Conservation (phyloP, 2,329 filamentous ascomycete genomes). For the Penicillium sp. region DNA sequence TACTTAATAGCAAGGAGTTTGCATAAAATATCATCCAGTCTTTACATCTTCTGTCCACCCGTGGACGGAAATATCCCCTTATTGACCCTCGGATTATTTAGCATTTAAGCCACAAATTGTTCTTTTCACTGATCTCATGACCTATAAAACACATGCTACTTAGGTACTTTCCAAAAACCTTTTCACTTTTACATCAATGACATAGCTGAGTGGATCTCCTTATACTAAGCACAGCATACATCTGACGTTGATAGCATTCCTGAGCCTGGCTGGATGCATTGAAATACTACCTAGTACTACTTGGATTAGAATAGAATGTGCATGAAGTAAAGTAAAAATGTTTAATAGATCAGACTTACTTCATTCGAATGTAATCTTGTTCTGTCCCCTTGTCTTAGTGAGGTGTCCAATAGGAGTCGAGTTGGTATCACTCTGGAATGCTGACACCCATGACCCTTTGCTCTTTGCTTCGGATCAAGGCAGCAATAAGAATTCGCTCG, state of each 20-base stretch:
- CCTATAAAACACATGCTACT: not conserved
- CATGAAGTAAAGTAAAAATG: not conserved
- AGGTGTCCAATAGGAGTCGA: not conserved
- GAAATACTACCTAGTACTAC: no score
- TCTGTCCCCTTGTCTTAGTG: not conserved
- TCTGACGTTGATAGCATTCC: slow-evolving; percentile 10
- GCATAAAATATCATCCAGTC: not conserved
- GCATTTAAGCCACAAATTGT: slow-evolving; percentile 10
- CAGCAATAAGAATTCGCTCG: not conserved
- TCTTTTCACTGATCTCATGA: slow-evolving; percentile 1
- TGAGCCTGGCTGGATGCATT: not conserved
- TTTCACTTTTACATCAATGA: slow-evolving; percentile 1
- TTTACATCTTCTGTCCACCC: not conserved
- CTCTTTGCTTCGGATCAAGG: not conserved
- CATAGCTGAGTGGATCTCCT: slow-evolving; percentile 7
- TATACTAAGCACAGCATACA: not conserved
- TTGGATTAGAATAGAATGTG: slow-evolving; percentile 7
- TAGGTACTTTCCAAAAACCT: not conserved
- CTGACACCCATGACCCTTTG: not conserved
- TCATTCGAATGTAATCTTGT: not conserved
- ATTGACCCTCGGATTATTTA: no score
- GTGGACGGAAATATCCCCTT: no score
- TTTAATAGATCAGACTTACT: not conserved
- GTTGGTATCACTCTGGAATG: slow-evolving; percentile 6
- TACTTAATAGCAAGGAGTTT: not conserved